phyloP scores from a whole-genome alignment of 257 asterid species.

The Solanum boliviense region DNA sequence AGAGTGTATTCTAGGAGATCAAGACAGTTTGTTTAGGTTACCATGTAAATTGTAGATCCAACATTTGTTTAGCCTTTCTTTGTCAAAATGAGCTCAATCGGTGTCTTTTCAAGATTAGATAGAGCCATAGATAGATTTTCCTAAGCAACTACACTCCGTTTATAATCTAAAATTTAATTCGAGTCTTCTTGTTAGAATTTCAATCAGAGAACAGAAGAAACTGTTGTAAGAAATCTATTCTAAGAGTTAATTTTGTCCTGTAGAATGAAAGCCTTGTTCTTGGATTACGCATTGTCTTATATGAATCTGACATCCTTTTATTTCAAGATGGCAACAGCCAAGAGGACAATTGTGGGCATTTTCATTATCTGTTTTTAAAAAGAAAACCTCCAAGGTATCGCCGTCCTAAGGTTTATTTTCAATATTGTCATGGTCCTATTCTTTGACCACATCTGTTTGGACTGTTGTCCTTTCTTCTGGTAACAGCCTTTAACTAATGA shows the following conservation, averaged over 20 bases:
- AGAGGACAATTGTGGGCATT: background rate
- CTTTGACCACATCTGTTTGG: background rate
- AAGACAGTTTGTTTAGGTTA: background rate
- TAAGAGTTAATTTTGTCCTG: background rate
- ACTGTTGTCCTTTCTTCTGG: background rate
- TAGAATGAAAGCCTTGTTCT: background rate
- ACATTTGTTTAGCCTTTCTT: background rate
- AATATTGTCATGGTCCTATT: background rate
- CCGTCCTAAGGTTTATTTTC: background rate
- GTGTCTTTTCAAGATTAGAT: background rate
- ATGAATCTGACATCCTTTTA: background rate
- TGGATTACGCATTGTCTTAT: background rate
- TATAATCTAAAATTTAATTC: background rate
- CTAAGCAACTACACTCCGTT: background rate
- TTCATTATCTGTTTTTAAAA: background rate
- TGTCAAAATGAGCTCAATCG: background rate
- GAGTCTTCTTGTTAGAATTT: background rate
- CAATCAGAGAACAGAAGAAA: background rate
- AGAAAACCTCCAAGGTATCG: background rate
- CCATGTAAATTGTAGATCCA: background rate
- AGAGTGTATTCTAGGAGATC: background rate
- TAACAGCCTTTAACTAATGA: background rate
- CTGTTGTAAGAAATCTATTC: background rate
- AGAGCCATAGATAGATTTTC: background rate
- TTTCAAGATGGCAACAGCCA: background rate